Conservation (phyloP, 116 monocot genomes). For the Cymodocea nodosa region DNA sequence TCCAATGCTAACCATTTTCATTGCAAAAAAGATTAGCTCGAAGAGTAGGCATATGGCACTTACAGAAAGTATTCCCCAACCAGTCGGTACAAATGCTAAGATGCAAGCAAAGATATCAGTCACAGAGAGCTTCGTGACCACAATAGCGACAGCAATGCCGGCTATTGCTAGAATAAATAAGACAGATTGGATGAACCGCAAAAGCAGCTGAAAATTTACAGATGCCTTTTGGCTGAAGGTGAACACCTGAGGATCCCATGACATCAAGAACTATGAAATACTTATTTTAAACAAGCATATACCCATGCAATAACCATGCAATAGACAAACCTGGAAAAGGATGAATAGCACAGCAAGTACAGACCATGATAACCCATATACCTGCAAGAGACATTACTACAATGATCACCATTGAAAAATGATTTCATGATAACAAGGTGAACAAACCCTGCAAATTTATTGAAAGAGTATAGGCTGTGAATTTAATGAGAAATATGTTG, state of each 20-base stretch:
- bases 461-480: no score
- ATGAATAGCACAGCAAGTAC: conserved; percentile 62
- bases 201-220: conserved; percentile 81
- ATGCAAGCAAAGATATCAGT: conserved; percentile 79
- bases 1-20: background rate
- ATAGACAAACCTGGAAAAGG: conserved; percentile 52
- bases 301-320: background rate
- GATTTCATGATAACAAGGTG: background rate
- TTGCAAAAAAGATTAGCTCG: background rate
- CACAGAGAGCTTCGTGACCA: conserved; percentile 40
- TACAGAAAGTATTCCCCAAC: conserved; percentile 91
- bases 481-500: no score
- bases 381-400: conserved; percentile 24
- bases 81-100: conserved; percentile 87
- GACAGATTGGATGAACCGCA: conserved; percentile 74
- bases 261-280: background rate
- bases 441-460: no score
- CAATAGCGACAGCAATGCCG: conserved; percentile 61
- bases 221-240: conserved; percentile 88
- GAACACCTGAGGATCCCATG: conserved; percentile 49
- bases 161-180: conserved; percentile 60
- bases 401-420: background rate
- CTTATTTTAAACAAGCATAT: background rate
- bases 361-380: conserved; percentile 82
- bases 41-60: conserved; percentile 13